Conservation (phyloP, 108 stramenopile genomes). For the Cylindrotheca closterium region DNA sequence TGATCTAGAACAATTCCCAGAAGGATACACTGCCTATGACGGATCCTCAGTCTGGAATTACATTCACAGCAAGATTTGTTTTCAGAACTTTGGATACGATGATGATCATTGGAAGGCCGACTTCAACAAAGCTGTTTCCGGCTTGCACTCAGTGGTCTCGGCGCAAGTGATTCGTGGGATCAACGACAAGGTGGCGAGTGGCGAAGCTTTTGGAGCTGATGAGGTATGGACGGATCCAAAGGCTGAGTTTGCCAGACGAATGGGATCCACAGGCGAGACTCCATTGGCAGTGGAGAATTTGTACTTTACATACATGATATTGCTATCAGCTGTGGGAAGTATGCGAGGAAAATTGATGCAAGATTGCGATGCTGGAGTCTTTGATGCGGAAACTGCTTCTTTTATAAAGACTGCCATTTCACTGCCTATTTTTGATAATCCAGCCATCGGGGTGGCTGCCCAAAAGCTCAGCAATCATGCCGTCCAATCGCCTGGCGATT, state of each 20-base stretch:
- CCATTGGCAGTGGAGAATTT: constrained; percentile 91
- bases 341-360: constrained; percentile 66
- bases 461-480: constrained; percentile 65
- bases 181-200: constrained; percentile 55
- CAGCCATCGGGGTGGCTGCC: constrained; percentile 53
- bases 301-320: constrained; percentile 92
- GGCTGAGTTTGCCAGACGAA: constrained; percentile 72
- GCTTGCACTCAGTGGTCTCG: constrained; percentile 81
- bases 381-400: constrained; percentile 37
- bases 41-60: constrained; percentile 79
- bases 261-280: constrained; percentile 72
- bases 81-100: constrained; percentile 64
- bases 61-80: constrained; percentile 81
- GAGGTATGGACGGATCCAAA: constrained; percentile 69
- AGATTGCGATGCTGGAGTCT: constrained; percentile 61
- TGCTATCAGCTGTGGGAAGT: constrained; percentile 79
- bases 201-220: constrained; percentile 49
- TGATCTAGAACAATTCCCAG: constrained; percentile 73
- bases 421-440: constrained; percentile 56
- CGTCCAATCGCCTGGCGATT: constrained; percentile 32
- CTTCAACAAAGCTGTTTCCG: constrained; percentile 87
- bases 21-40: constrained; percentile 89
- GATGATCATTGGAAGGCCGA: constrained; percentile 88
- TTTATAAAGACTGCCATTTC: constrained; percentile 46
- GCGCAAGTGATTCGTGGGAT: constrained; percentile 79